These are phyloP conservation scores for Oryza officinalis DNA, from an alignment of 176 grass and related monocot genomes.

Conservation along the genomic window DNA sequence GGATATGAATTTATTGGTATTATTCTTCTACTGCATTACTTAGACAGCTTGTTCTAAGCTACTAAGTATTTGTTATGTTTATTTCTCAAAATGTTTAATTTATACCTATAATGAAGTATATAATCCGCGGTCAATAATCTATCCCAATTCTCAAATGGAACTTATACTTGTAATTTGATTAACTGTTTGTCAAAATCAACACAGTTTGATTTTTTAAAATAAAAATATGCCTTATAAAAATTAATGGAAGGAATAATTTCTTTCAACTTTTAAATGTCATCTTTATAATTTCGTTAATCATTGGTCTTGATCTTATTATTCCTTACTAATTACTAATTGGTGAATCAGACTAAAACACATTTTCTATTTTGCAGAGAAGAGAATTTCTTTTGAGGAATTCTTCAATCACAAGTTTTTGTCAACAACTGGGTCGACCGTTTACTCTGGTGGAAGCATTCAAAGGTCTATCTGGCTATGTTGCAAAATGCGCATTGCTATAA, in stretches of 20 bases:
- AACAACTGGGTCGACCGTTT: slow-evolving; percentile 40
- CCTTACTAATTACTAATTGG: neutral
- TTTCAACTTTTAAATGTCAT: neutral
- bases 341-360: slow-evolving; percentile 17
- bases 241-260: neutral
- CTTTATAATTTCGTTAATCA: neutral
- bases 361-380: slow-evolving; percentile 59
- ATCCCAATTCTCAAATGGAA: too few species aligned
- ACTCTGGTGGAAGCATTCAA: slow-evolving; percentile 35
- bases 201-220: neutral
- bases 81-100: too few species aligned
- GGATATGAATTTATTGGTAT: neutral
- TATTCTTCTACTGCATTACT: too few species aligned
- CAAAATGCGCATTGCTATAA: slow-evolving; percentile 1
- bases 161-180: neutral
- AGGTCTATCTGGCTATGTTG: slow-evolving; percentile 22
- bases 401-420: slow-evolving; percentile 67
- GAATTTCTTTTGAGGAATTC: slow-evolving; percentile 77
- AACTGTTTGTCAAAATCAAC: neutral
- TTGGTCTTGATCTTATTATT: neutral
- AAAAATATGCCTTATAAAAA: neutral
- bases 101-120: too few species aligned
- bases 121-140: too few species aligned
- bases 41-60: too few species aligned
- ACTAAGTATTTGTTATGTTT: too few species aligned